phyloP scores from a whole-genome alignment of 192 early-diverging fungal genomes.

The Entomortierella beljakovae region DNA sequence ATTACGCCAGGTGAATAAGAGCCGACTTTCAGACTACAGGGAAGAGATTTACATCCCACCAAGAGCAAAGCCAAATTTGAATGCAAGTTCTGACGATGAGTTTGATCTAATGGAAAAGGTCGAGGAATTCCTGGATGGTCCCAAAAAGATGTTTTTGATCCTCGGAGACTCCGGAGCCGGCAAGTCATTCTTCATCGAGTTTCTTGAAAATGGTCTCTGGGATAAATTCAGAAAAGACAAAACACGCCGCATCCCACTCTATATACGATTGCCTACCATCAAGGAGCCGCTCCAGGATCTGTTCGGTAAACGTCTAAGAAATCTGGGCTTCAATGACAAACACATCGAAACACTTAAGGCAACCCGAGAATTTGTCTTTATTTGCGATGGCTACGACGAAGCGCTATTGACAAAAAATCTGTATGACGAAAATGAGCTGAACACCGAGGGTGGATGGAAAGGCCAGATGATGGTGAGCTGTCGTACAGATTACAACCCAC shows the following conservation, averaged over 20 bases:
- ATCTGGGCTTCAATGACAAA: not conserved
- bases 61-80: too few relatives aligned
- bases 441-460: not conserved
- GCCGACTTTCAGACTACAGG: too few relatives aligned
- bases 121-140: not conserved
- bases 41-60: too few relatives aligned
- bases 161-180: conserved; percentile 15
- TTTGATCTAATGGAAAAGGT: not conserved
- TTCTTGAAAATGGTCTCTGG: conserved; percentile 4
- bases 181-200: conserved; percentile 12
- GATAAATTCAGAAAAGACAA: not conserved
- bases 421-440: not conserved
- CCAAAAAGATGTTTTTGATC: conserved; percentile 7
- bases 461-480: conserved; percentile 7
- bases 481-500: not conserved
- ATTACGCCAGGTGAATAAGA: not conserved
- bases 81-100: not conserved
- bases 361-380: conserved; percentile 2
- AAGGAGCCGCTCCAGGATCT: conserved; percentile 1
- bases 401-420: not conserved
- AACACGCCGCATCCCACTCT: conserved; percentile 5
- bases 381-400: not conserved
- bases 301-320: conserved; percentile 9
- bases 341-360: not conserved
- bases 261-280: conserved; percentile 3